Conservation (phyloP, 306 rosid species). For the Prunus persica region Prunus_persica_NCBIv2 NC_034016.1:2978001-2978500, state of each 20-base stretch:
- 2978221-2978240: not conserved
- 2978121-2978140: not conserved
- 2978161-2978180: not conserved
- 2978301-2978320: conserved; percentile 69
- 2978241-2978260: not conserved
- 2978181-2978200: not conserved
- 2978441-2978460: not conserved
- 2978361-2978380: conserved; percentile 61
- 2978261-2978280: not conserved
- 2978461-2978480: not conserved
- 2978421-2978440: not conserved
- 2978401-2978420: not conserved
- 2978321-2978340: conserved; percentile 75
- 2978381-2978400: not conserved
- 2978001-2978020: not conserved
- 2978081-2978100: not conserved
- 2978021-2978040: not conserved
- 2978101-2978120: not conserved
- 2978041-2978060: not conserved
- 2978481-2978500: conserved; percentile 59
- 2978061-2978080: not conserved
- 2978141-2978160: not conserved
- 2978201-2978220: not conserved
- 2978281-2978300: conserved; percentile 61
- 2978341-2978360: conserved; percentile 78